Evolutionary conservation across 768 basidiomycete genomes (phyloP).

Genomic region (Leccinum broughii): DNA sequence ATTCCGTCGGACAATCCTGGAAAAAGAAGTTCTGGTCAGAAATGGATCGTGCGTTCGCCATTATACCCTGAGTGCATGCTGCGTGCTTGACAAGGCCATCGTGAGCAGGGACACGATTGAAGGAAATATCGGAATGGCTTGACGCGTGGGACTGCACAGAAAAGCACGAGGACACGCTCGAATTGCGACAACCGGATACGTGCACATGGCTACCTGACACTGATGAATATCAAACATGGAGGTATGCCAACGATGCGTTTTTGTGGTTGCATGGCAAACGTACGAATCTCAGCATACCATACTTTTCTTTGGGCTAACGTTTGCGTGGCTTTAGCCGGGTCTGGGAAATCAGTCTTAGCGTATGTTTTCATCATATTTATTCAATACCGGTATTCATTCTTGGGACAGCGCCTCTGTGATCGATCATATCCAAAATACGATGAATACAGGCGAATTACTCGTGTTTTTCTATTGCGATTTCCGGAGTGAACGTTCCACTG

Average conservation of each 20-base stretch:
- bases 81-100: not conserved
- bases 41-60: too few relatives aligned
- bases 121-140: too few relatives aligned
- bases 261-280: not conserved
- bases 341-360: not conserved
- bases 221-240: not conserved
- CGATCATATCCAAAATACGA: not conserved
- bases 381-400: not conserved
- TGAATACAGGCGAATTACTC: not conserved
- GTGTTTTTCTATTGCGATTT: not conserved
- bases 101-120: conserved; percentile 17
- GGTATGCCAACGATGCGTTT: not conserved
- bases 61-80: not conserved
- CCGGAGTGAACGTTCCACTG: not conserved
- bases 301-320: not conserved
- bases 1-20: not conserved
- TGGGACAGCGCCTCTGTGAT: not conserved
- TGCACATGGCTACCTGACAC: not conserved
- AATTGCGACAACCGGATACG: not conserved
- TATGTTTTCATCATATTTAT: not conserved
- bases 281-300: not conserved
- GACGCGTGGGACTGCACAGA: not conserved
- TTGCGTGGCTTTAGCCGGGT: not conserved
- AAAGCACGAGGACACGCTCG: not conserved
- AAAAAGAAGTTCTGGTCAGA: too few relatives aligned